Base-by-base conservation (phyloP, 768 basidiomycete species). In the Tremella mesenterica region DNA sequence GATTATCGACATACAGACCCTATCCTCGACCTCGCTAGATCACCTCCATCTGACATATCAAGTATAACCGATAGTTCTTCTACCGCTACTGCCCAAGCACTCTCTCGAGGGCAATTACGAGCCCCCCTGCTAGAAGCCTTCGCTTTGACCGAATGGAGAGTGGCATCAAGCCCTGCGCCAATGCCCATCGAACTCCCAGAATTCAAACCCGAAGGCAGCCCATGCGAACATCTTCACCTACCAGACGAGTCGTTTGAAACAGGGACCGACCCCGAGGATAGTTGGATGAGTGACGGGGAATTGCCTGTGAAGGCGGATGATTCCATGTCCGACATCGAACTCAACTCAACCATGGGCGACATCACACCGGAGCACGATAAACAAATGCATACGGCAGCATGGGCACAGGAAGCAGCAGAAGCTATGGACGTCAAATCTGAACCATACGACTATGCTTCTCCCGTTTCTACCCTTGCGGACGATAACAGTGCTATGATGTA, bases 281-380 rank as follows among this genome's bases (percentile, higher is more conserved):
- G 53, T 4, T 68, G 66, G 66, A 44, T 65, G 41, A 61, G 63
- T 33, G 43, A 29, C 25, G 65, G 65, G 10, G 66, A 65, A 34
- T 41, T 62, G 18, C 63, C 63, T 20, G 59, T 68, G 27, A 62
- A 62, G 47, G 60, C 66, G 5, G 63, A 64, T 18, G 66, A 68
- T 18, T 50, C 56, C 21, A 49, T 63, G 20, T 65, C 61, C 1
- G 66, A 68, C 46, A 44, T 50, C 20, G 63, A 65, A 27, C 27
- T 63, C 14, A 46, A 38, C 30, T 68, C 63, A 13, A 59, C 48
- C 3, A 38, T 57, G 4, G 66, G 61, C 14, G 65, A 64, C 36
- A 52, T 53, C 8, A 46, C 60, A n/a, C 66, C 63, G 6, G 66
- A 64, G 41, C 66, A 63, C 29, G 66, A 68, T 34, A 43, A 58